Evolutionary conservation across 345 rosid species (phyloP).

Genomic region (Cardamine occulta): DNA sequence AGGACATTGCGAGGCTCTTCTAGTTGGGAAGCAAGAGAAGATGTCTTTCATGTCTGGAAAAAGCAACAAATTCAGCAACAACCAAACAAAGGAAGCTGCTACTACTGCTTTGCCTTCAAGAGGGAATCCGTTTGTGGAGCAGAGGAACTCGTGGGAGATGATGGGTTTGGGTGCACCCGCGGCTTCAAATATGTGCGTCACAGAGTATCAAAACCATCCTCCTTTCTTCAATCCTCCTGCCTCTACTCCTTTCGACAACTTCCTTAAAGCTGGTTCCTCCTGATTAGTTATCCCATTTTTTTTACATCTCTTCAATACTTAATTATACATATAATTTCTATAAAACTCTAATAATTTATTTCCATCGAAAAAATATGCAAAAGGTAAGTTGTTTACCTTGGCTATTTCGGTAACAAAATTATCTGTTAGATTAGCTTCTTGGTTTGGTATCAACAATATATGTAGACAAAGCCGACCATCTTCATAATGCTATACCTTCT

Average conservation of each 20-base stretch:
- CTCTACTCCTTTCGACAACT: conserved; percentile 64
- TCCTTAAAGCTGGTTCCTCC: conserved; percentile 65
- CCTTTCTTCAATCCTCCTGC: conserved; percentile 56
- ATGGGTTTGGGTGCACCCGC: conserved; percentile 29
- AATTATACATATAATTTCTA: not conserved
- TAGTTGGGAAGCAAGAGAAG: conserved; percentile 66
- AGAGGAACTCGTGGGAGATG: conserved; percentile 37
- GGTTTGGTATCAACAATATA: conserved; percentile 6
- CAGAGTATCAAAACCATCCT: conserved; percentile 56
- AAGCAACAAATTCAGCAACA: conserved; percentile 45
- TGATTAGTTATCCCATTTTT: conserved; percentile 28
- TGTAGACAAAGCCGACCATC: conserved; percentile 10
- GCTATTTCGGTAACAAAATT: not conserved
- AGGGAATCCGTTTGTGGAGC: conserved; percentile 56
- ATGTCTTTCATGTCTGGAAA: conserved; percentile 59
- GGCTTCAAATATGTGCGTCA: conserved; percentile 43
- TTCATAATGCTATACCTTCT: not conserved
- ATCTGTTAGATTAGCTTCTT: not conserved
- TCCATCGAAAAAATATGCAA: not conserved
- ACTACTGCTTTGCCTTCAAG: conserved; percentile 26
- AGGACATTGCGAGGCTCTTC: conserved; percentile 73
- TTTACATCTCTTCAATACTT: not conserved
- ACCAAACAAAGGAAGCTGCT: conserved; percentile 25
- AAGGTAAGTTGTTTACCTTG: not conserved
- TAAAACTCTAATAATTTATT: conserved; percentile 24